Conservation (phyloP, 2,329 filamentous ascomycete genomes). For the Talaromyces funiculosus region DNA sequence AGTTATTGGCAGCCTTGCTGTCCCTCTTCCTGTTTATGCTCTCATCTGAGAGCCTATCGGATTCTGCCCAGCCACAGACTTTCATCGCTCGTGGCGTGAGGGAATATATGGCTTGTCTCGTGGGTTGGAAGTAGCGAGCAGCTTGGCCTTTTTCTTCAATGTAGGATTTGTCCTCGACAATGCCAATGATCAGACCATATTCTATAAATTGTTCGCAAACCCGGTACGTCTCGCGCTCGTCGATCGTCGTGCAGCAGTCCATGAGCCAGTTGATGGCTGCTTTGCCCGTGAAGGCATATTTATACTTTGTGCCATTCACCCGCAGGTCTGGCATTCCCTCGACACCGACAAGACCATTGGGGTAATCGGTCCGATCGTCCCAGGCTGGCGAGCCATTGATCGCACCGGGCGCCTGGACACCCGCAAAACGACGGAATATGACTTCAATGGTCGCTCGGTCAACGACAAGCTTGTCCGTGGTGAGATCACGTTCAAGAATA, state of each 20-base stretch:
- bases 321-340: constrained; percentile 86
- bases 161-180: constrained; percentile 66
- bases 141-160: constrained; percentile 54
- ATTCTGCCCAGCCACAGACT: constrained; percentile 58
- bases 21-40: constrained; percentile 4
- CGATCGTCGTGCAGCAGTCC: constrained; percentile 93
- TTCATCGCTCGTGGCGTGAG: constrained; percentile 74
- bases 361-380: constrained; percentile 72
- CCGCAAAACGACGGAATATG: constrained; percentile 86
- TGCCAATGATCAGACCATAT: constrained; percentile 70
- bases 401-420: constrained; percentile 72
- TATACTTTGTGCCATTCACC: constrained; percentile 66
- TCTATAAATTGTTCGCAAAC: constrained; percentile 82
- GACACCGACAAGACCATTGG: constrained; percentile 81
- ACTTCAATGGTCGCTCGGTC: constrained; percentile 88
- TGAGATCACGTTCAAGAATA: constrained; percentile 75
- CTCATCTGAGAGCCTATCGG: constrained; percentile 29
- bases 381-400: constrained; percentile 65
- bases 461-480: constrained; percentile 80
- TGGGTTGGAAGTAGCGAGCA: constrained; percentile 69
- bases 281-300: constrained; percentile 87
- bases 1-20: background rate
- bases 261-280: constrained; percentile 88
- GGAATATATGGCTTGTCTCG: constrained; percentile 80
- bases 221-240: constrained; percentile 77